These are phyloP conservation scores for Paracorniculantispora psalliotae DNA, from an alignment of 2,329 filamentous ascomycete species.

Conservation along the genomic window DNA sequence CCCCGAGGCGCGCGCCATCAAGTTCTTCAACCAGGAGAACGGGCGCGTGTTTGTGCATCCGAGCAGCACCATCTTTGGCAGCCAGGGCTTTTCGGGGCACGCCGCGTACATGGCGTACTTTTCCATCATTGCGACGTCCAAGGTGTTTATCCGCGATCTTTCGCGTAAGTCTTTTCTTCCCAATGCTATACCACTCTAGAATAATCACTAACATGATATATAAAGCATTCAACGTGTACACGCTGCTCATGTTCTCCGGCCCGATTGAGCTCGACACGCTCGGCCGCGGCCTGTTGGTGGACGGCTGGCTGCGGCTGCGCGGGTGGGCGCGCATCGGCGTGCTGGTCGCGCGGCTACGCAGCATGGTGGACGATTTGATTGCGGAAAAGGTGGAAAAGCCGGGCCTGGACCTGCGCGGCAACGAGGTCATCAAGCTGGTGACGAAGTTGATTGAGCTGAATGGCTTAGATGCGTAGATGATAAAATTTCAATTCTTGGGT, in stretches of 20 bases:
- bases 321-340: slow-evolving; percentile 96
- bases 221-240: slow-evolving; percentile 80
- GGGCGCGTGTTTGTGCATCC: slow-evolving; percentile 92
- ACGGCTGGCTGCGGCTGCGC: slow-evolving; percentile 79
- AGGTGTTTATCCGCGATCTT: slow-evolving; percentile 85
- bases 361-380: slow-evolving; percentile 82
- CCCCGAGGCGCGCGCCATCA: slow-evolving; percentile 85
- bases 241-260: slow-evolving; percentile 82
- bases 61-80: slow-evolving; percentile 77
- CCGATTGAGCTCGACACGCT: slow-evolving; percentile 80
- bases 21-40: slow-evolving; percentile 83
- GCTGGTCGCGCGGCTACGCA: slow-evolving; percentile 73
- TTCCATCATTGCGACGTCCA: slow-evolving; percentile 83
- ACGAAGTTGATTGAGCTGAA: slow-evolving; percentile 82
- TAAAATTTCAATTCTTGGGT: not conserved
- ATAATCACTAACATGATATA: slow-evolving; percentile 10
- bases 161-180: slow-evolving; percentile 59
- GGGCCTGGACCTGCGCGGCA: slow-evolving; percentile 49
- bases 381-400: slow-evolving; percentile 77
- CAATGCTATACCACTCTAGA: slow-evolving; percentile 15
- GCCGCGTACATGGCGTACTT: slow-evolving; percentile 85
- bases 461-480: slow-evolving; percentile 63
- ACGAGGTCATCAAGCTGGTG: slow-evolving; percentile 71
- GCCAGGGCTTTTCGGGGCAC: slow-evolving; percentile 69
- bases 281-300: slow-evolving; percentile 80